Evolutionary conservation across 2,329 filamentous ascomycete species (phyloP).

Genomic region (Salinomyces thailandicus): DNA sequence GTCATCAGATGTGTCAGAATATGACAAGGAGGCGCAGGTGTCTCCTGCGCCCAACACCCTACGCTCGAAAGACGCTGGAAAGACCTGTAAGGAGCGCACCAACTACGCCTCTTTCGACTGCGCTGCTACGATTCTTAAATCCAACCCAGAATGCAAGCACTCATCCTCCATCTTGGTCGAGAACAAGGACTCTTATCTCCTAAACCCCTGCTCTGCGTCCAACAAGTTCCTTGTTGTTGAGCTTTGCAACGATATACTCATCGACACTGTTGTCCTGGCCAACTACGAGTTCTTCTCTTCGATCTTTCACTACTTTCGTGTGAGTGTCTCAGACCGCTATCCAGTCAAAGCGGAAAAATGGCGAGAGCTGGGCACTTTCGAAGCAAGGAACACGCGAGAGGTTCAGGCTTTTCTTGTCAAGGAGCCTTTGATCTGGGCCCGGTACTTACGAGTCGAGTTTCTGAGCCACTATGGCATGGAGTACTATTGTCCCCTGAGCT

Average conservation of each 20-base stretch:
- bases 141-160: conserved; percentile 76
- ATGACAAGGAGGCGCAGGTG: conserved; percentile 3
- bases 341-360: conserved; percentile 87
- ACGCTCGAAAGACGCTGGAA: conserved; percentile 85
- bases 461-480: conserved; percentile 90
- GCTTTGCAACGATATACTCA: conserved; percentile 72
- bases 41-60: conserved; percentile 28
- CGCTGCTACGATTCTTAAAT: conserved; percentile 85
- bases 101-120: conserved; percentile 98
- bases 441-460: conserved; percentile 86
- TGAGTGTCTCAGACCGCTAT: conserved; percentile 90
- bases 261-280: conserved; percentile 92
- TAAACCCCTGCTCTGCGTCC: conserved; percentile 73
- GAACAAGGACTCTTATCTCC: conserved; percentile 98
- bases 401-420: conserved; percentile 92
- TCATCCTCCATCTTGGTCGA: conserved; percentile 82
- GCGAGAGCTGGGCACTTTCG: conserved; percentile 78
- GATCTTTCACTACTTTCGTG: conserved; percentile 81
- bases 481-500: conserved; percentile 87
- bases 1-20: conserved; percentile 2
- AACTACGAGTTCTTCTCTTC: conserved; percentile 99
- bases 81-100: conserved; percentile 94
- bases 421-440: conserved; percentile 89
- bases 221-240: conserved; percentile 95
- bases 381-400: conserved; percentile 83